Percentiles rank a stretch among this genome's conserved stretches.
Evolutionary conservation across 805 yeast species (phyloP).

Genomic region (Teunomyces aglyptinius): DNA sequence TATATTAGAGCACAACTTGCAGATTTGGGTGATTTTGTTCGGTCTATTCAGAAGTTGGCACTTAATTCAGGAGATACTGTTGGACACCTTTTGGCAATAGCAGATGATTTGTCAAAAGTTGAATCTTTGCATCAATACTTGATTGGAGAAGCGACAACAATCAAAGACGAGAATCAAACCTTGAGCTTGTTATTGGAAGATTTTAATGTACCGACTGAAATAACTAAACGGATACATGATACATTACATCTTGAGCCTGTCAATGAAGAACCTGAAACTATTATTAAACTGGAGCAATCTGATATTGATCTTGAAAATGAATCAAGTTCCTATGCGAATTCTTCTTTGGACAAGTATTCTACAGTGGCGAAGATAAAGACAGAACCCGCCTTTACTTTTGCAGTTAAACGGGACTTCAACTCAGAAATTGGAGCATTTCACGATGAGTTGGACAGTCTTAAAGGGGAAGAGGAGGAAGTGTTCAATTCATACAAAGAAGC

Average conservation of each 20-base stretch:
- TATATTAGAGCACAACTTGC: slow-evolving; percentile 36
- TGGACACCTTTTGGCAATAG: slow-evolving; percentile 27
- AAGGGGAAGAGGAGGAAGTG: slow-evolving; percentile 22
- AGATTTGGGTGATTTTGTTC: slow-evolving; percentile 53
- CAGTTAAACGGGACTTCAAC: slow-evolving; percentile 36
- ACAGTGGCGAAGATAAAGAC: slow-evolving; percentile 5
- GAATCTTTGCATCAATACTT: slow-evolving; percentile 16
- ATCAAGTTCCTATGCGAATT: slow-evolving; percentile 19
- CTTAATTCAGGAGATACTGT: slow-evolving; percentile 35
- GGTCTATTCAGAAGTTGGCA: slow-evolving; percentile 55
- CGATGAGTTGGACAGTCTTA: slow-evolving; percentile 23
- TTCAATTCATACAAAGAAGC: slow-evolving; percentile 19
- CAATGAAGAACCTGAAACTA: slow-evolving; percentile 7
- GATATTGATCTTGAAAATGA: slow-evolving; percentile 2
- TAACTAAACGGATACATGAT: slow-evolving; percentile 43
- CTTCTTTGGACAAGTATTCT: slow-evolving; percentile 21
- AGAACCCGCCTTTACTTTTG: slow-evolving; percentile 16
- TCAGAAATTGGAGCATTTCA: slow-evolving; percentile 33
- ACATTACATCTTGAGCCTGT: slow-evolving; percentile 24
- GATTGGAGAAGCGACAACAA: slow-evolving; percentile 16
- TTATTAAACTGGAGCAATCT: background rate
- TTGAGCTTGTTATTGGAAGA: slow-evolving; percentile 21
- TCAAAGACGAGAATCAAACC: slow-evolving; percentile 19
- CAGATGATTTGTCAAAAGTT: slow-evolving; percentile 30
- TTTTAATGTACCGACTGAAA: slow-evolving; percentile 36